These are phyloP conservation scores for Jimgerdemannia flammicorona DNA, from an alignment of 192 early-diverging fungal genomes.

Conservation along the genomic window DNA sequence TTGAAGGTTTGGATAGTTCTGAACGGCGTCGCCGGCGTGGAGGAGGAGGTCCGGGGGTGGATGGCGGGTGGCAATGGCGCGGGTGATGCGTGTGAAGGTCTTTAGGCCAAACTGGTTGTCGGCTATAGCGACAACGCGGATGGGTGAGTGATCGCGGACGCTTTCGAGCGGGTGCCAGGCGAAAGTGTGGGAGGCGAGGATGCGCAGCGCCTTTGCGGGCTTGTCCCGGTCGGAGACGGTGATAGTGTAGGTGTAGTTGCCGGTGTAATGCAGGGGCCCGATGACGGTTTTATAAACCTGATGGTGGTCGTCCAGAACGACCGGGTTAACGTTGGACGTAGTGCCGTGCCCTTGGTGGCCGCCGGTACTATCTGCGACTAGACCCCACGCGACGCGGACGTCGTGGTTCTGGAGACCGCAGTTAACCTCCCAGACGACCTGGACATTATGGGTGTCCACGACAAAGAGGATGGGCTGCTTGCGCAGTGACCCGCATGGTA, in stretches of 20 bases:
- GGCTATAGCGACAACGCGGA: constrained; percentile 33
- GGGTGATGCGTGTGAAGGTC: constrained; percentile 27
- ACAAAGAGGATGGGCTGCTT: constrained; percentile 54
- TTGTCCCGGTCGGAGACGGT: constrained; percentile 1
- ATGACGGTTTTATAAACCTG: constrained; percentile 31
- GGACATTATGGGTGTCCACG: constrained; percentile 36
- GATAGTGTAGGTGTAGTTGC: constrained; percentile 23
- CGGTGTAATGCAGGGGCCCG: constrained; percentile 18
- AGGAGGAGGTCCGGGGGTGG: constrained; percentile 48
- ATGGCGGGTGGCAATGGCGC: constrained; percentile 24
- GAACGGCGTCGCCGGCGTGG: constrained; percentile 71
- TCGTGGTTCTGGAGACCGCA: constrained; percentile 41
- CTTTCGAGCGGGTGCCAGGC: constrained; percentile 16
- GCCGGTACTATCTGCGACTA: no score
- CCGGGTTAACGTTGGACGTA: constrained; percentile 10
- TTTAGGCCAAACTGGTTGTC: constrained; percentile 49
- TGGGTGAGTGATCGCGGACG: constrained; percentile 23
- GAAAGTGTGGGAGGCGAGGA: constrained; percentile 22
- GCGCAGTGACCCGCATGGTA: constrained; percentile 43
- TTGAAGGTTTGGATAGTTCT: constrained; percentile 46
- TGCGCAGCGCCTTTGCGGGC: constrained; percentile 14
- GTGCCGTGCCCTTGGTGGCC: constrained; percentile 6
- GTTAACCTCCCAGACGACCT: constrained; percentile 56
- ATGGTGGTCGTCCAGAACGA: constrained; percentile 28
- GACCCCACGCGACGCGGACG: constrained; percentile 34